These are phyloP conservation scores for Blastomyces gilchristii DNA, from an alignment of 2,329 filamentous ascomycete genomes.

Conservation along the genomic window DNA sequence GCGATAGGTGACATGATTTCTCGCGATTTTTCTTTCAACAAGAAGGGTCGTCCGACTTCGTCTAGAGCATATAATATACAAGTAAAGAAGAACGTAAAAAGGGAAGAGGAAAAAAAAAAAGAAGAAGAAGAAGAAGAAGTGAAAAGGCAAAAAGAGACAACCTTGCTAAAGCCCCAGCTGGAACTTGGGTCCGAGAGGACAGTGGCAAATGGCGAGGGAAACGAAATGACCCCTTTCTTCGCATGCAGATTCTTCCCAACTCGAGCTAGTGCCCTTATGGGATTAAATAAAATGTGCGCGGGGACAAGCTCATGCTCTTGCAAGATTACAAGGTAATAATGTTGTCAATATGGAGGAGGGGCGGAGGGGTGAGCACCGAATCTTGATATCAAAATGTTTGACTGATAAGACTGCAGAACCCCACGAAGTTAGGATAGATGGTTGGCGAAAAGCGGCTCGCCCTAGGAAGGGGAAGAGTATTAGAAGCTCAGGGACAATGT, in stretches of 20 bases:
- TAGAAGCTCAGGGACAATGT: neutral
- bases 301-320: neutral
- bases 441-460: neutral
- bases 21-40: neutral
- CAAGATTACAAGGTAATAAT: neutral
- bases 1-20: neutral
- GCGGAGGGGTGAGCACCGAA: neutral
- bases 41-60: neutral
- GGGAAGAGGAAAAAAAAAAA: neutral
- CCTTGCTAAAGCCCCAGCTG: neutral
- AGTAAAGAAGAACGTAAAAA: neutral
- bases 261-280: neutral
- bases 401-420: neutral
- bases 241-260: neutral
- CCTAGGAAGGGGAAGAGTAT: neutral
- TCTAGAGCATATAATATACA: neutral
- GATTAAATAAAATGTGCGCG: neutral
- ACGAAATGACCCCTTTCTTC: neutral
- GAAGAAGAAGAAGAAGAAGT: neutral
- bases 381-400: neutral
- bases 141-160: neutral
- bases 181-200: neutral
- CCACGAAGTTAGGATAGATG: neutral
- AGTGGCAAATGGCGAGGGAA: neutral
- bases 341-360: neutral